Evolutionary conservation across 805 yeast genomes (phyloP).

Genomic region (Yarrowia divulgata): DNA sequence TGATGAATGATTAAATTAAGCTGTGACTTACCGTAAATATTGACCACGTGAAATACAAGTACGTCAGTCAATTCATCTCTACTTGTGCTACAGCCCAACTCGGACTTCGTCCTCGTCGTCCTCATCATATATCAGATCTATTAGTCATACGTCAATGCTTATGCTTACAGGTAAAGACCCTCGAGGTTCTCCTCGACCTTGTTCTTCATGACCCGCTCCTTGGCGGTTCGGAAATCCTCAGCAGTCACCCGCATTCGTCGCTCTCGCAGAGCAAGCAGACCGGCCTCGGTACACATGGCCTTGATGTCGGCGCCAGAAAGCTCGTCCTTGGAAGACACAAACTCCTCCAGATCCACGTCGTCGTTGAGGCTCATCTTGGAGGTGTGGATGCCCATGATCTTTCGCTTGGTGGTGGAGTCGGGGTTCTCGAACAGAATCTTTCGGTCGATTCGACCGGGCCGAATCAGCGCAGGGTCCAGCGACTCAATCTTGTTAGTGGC

Average conservation of each 20-base stretch:
- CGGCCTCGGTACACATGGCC: constrained; percentile 98
- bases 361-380: constrained; percentile 88
- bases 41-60: no score
- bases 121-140: no score
- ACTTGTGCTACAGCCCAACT: no score
- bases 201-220: constrained; percentile 94
- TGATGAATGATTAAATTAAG: background rate
- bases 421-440: constrained; percentile 96
- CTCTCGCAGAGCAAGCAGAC: constrained; percentile 91
- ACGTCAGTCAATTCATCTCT: no score
- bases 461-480: constrained; percentile 91
- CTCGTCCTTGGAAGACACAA: constrained; percentile 90
- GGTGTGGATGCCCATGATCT: constrained; percentile 90
- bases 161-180: constrained; percentile 76
- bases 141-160: constrained; percentile 25
- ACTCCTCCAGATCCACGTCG: constrained; percentile 87
- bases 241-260: constrained; percentile 97
- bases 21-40: no score
- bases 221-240: constrained; percentile 89
- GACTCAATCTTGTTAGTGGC: constrained; percentile 96
- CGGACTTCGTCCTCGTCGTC: no score
- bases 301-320: constrained; percentile 97
- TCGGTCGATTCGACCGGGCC: constrained; percentile 98
- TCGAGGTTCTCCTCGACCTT: constrained; percentile 96
- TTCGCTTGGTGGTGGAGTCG: constrained; percentile 88